These are phyloP conservation scores for Vitis amurensis DNA, from an alignment of 164 flowering plant genomes.

Conservation along the genomic window DNA sequence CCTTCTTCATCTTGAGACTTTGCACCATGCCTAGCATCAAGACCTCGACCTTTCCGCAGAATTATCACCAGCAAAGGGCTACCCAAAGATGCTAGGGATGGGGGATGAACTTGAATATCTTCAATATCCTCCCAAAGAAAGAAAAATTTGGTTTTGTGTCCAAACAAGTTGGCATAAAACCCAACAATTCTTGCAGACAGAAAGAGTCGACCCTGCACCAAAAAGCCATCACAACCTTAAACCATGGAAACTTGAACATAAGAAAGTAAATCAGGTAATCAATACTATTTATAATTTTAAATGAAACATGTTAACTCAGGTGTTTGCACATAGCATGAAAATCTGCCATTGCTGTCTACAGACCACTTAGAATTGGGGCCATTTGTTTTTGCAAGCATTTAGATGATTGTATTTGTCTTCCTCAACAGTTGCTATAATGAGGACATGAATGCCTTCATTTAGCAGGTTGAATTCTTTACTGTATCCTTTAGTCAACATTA, in stretches of 20 bases:
- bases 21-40: constrained; percentile 74
- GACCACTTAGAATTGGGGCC: too few relatives aligned
- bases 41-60: constrained; percentile 62
- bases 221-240: neutral
- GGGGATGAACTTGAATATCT: constrained; percentile 64
- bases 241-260: neutral
- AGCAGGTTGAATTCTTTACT: too few relatives aligned
- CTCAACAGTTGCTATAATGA: too few relatives aligned
- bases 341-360: neutral
- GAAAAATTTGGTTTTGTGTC: constrained; percentile 75
- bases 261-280: neutral
- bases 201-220: constrained; percentile 72
- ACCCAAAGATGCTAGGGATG: constrained; percentile 69
- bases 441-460: too few relatives aligned
- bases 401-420: too few relatives aligned
- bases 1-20: constrained; percentile 84
- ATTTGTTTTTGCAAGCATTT: too few relatives aligned
- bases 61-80: constrained; percentile 63
- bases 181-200: constrained; percentile 80
- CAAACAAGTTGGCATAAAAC: constrained; percentile 76
- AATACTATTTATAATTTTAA: neutral
- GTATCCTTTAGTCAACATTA: too few relatives aligned
- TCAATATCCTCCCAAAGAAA: constrained; percentile 90
- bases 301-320: neutral
- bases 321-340: neutral